A percentile compares a stretch with the other conserved stretches of the same genome.
Evolutionary conservation across 2,329 filamentous ascomycete species (phyloP).

Genomic region (Neurospora sp.): DNA sequence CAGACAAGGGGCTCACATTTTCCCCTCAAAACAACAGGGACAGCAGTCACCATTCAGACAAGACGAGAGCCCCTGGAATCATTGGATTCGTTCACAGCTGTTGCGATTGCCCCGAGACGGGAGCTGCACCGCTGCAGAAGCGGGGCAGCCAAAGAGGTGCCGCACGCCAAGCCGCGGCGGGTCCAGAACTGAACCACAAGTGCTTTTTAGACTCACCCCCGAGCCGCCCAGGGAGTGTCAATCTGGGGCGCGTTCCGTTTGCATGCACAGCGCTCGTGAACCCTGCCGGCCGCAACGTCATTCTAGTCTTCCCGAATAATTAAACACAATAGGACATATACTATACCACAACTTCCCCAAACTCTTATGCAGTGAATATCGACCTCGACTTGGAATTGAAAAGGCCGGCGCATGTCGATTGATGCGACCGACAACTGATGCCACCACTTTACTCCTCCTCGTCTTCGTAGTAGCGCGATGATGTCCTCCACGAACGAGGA

Average conservation of each 20-base stretch:
- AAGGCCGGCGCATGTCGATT: background rate
- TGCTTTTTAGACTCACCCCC: background rate
- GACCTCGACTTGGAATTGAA: background rate
- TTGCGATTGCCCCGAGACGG: background rate
- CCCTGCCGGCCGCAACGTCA: background rate
- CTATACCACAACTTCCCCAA: background rate
- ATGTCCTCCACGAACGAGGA: constrained; percentile 60
- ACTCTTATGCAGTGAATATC: background rate
- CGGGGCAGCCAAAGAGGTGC: background rate
- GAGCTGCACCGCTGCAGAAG: background rate
- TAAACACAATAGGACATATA: background rate
- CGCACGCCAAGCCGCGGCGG: background rate
- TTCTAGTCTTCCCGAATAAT: background rate
- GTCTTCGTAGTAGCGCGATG: constrained; percentile 32
- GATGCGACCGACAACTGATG: background rate
- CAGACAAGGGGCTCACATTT: background rate
- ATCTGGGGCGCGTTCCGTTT: background rate
- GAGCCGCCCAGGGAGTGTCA: background rate
- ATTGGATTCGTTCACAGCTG: background rate
- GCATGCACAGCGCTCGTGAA: background rate
- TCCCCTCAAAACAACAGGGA: background rate
- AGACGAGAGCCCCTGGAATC: background rate
- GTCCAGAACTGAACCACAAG: background rate
- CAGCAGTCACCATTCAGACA: background rate
- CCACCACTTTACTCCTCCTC: background rate